phyloP scores from a whole-genome alignment of 257 asterid genomes.

The Jacaranda copaia region DNA sequence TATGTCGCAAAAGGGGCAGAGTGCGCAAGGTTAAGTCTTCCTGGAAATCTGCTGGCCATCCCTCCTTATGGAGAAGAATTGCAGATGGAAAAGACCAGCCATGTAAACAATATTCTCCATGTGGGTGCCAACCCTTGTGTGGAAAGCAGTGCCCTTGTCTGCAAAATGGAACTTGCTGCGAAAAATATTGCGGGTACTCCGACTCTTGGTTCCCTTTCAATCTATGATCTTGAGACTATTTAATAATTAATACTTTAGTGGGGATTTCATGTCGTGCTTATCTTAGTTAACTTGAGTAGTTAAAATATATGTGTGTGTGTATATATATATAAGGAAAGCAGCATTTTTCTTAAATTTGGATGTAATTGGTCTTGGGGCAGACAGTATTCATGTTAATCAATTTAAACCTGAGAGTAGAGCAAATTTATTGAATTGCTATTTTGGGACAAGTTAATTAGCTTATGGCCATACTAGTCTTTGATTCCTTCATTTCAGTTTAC shows the following conservation, averaged over 20 bases:
- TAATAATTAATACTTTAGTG: background rate
- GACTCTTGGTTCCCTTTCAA: slow-evolving; percentile 16
- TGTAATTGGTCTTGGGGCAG: background rate
- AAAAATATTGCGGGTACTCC: slow-evolving; percentile 85
- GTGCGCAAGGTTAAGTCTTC: slow-evolving; percentile 90
- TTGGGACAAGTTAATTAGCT: background rate
- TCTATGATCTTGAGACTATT: background rate
- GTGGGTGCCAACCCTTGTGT: slow-evolving; percentile 78
- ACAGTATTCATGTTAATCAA: background rate
- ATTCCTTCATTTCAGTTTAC: slow-evolving; percentile 18
- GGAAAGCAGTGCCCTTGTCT: slow-evolving; percentile 95
- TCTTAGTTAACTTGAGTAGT: background rate
- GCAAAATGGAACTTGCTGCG: slow-evolving; percentile 74
- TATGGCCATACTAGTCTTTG: background rate
- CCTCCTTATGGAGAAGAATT: slow-evolving; percentile 93
- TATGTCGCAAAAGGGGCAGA: slow-evolving; percentile 91
- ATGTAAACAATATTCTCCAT: slow-evolving; percentile 75
- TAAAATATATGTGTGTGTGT: no score
- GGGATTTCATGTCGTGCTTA: slow-evolving; percentile 9
- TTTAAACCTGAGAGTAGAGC: background rate
- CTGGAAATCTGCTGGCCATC: slow-evolving; percentile 97
- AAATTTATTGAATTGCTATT: background rate
- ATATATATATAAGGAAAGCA: no score
- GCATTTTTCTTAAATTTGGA: background rate
- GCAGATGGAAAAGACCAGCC: slow-evolving; percentile 87